These are phyloP conservation scores for Dactylis glomerata DNA, from an alignment of 176 grass and related monocot genomes.

Conservation along the genomic window DNA sequence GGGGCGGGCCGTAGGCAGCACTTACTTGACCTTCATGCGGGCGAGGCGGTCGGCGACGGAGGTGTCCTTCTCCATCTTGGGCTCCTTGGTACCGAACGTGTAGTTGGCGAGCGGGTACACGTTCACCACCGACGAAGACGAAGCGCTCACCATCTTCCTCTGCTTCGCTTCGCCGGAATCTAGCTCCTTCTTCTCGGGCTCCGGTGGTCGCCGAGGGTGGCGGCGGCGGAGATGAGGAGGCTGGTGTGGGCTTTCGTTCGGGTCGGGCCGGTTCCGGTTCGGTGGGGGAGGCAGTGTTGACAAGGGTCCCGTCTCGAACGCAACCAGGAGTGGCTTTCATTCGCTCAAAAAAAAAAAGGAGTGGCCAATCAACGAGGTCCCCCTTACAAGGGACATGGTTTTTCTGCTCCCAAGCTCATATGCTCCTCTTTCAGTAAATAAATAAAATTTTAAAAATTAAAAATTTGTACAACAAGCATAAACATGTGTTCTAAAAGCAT, in stretches of 20 bases:
- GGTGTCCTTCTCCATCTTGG: slow-evolving; percentile 99
- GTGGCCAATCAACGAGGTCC: no score
- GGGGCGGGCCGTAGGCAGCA: background rate
- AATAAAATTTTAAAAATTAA: no score
- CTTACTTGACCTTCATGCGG: slow-evolving; percentile 99
- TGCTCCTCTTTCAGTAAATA: no score
- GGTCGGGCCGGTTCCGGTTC: background rate
- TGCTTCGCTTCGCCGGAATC: background rate
- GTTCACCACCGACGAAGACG: slow-evolving; percentile 62
- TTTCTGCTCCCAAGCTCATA: no score
- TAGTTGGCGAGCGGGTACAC: slow-evolving; percentile 97
- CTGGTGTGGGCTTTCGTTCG: slow-evolving; percentile 4
- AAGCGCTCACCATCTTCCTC: slow-evolving; percentile 39
- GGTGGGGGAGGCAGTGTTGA: background rate
- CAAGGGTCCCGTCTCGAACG: background rate
- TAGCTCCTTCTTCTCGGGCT: background rate
- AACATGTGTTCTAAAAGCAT: no score
- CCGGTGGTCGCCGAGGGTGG: slow-evolving; percentile 28
- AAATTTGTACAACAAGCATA: no score
- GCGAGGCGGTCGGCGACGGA: slow-evolving; percentile 97
- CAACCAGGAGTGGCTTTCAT: no score
- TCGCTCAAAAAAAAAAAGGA: no score
- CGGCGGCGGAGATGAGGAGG: slow-evolving; percentile 15
- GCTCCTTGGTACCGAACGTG: slow-evolving; percentile 99
- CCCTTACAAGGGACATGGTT: no score